Base-by-base conservation (phyloP, 805 yeast genomes). In the Wickerhamiella bombiphila region DNA sequence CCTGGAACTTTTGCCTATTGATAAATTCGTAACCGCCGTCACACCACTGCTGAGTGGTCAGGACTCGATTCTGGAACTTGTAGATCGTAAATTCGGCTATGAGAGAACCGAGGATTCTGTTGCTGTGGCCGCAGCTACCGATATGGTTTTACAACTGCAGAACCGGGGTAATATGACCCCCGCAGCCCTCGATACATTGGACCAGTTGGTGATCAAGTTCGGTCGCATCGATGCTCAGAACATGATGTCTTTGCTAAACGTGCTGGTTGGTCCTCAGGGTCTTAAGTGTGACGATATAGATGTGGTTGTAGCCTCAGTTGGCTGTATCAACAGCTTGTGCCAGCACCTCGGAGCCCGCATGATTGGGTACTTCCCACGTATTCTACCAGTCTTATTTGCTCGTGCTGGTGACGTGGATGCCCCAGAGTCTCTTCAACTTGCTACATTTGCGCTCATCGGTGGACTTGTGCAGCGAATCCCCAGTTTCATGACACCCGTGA, bases 391-490 rank as follows among this genome's bases (percentile, higher is more conserved):
- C 11, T 64, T 80, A 8, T 64, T 83, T 38, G 60, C 63, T 20
- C 66, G 81, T 28, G 78, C 36, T 9, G 17, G 19, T 7, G 29
- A 20, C 15, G 36, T 11, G 7, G 36, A 14, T 14, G n/a, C 35
- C 5, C 13, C 17, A 6, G 8, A 24, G 36, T 11, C 72, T 41
- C 54, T 83, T 25, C 91, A 83, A 54, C 64, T 81, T 13, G 72
- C 96, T 0, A 67, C 77, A 13, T 59, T 82, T 41, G 69, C 82
- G 25, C 63, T 88, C 32, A 65, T 81, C 39, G 74, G 94, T 4
- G 70, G 85, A 32, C 65, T 82, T 51, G 62, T 86, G 35, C 81
- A 77, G 58, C 74, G 81, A 48, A 75, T 91, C 46, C 96, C 98
- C 25, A 76, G 80, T 8, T 88, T 88, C 54, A 69, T 88, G 59